Conservation (phyloP, 2,329 filamentous ascomycete species). For the Cephalotrichum gorgonifer region DNA sequence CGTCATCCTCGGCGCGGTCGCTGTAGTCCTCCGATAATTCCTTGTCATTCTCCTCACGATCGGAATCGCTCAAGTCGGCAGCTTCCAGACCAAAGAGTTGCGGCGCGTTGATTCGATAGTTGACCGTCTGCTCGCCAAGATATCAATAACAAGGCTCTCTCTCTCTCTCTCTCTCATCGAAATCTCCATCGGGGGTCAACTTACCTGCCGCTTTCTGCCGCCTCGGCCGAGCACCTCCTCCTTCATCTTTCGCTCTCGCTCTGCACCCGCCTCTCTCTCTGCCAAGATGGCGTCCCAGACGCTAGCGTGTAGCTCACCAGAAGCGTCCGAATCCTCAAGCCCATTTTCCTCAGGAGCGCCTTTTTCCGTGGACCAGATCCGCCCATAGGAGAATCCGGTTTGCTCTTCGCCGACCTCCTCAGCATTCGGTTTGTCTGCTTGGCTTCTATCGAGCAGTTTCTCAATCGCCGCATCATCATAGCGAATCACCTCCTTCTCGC, state of each 20-base stretch:
- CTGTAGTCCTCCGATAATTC: conserved; percentile 1
- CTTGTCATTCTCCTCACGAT: not conserved
- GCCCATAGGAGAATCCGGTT: conserved; percentile 81
- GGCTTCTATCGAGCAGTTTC: conserved; percentile 76
- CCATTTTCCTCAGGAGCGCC: conserved; percentile 55
- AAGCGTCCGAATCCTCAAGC: conserved; percentile 37
- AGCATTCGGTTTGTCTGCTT: conserved; percentile 47
- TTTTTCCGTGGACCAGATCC: conserved; percentile 83
- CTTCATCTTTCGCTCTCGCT: conserved; percentile 50
- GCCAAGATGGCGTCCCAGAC: conserved; percentile 88
- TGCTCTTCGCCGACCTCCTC: conserved; percentile 59
- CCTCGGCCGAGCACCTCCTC: conserved; percentile 77
- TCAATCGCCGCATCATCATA: conserved; percentile 82
- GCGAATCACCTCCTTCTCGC: conserved; percentile 59
- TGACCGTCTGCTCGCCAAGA: conserved; percentile 14
- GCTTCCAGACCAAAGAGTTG: conserved; percentile 2
- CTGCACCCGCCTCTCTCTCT: conserved; percentile 69
- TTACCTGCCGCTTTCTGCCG: conserved; percentile 54
- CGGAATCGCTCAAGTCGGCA: conserved; percentile 2
- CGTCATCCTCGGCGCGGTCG: not conserved
- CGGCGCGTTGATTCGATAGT: conserved; percentile 15
- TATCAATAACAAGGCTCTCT: conserved; percentile 2
- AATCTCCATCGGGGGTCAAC: conserved; percentile 18
- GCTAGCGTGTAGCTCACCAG: conserved; percentile 44
- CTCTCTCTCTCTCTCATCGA: not conserved